phyloP scores from a whole-genome alignment of 805 yeast species.

The Saccharomyces kudriavzevii region DNA sequence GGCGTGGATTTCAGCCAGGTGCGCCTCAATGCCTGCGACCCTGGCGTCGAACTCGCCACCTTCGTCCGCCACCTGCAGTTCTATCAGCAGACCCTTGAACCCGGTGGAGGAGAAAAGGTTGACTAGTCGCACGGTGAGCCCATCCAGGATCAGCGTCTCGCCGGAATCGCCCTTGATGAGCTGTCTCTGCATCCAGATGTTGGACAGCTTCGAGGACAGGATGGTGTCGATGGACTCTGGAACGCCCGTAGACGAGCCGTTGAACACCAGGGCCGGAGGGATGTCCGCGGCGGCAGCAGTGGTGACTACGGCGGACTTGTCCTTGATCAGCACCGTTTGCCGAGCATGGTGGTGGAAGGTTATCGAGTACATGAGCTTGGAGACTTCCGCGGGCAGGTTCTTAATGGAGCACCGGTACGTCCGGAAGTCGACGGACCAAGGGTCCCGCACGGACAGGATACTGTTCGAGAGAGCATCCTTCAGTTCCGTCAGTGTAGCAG shows the following conservation, averaged over 20 bases:
- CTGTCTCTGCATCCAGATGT: conserved; percentile 29
- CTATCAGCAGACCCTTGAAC: conserved; percentile 27
- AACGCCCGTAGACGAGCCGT: conserved; percentile 17
- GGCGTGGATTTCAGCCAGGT: conserved; percentile 14
- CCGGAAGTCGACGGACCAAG: conserved; percentile 28
- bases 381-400: conserved; percentile 12
- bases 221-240: conserved; percentile 23
- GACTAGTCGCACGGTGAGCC: conserved; percentile 18
- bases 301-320: conserved; percentile 21
- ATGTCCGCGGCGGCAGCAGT: conserved; percentile 12
- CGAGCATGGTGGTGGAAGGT: conserved; percentile 20
- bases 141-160: conserved; percentile 22
- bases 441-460: conserved; percentile 16
- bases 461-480: conserved; percentile 25
- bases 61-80: conserved; percentile 12
- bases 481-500: conserved; percentile 24
- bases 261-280: conserved; percentile 12
- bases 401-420: conserved; percentile 23
- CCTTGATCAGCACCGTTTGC: conserved; percentile 20
- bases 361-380: conserved; percentile 25
- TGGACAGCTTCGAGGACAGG: conserved; percentile 20
- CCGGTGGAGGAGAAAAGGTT: conserved; percentile 29
- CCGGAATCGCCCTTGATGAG: conserved; percentile 29
- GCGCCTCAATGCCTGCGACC: conserved; percentile 11
- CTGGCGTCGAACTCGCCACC: conserved; percentile 11